Conservation (phyloP, 2,329 filamentous ascomycete species). For the Coniochaeta pulveracea region DNA sequence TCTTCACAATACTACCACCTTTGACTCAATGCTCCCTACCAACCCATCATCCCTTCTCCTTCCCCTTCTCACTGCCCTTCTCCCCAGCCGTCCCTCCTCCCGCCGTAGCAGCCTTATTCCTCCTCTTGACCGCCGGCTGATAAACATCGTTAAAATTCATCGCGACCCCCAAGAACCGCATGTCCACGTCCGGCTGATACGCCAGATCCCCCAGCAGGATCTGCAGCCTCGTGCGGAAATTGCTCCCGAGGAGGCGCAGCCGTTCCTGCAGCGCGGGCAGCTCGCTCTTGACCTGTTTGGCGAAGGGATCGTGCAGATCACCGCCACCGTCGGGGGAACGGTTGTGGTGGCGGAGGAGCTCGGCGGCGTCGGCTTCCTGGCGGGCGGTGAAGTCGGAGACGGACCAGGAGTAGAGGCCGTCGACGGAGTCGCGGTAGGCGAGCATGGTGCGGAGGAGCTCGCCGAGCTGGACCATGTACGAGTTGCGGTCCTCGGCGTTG, state of each 20-base stretch:
- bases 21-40: not conserved
- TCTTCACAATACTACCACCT: too few species aligned
- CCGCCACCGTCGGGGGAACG: conserved; percentile 15
- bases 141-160: conserved; percentile 99
- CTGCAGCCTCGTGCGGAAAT: conserved; percentile 70
- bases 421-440: conserved; percentile 82
- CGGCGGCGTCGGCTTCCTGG: conserved; percentile 74
- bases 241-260: conserved; percentile 57
- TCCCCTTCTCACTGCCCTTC: too few species aligned
- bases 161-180: conserved; percentile 88
- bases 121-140: conserved; percentile 60
- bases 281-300: conserved; percentile 43
- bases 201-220: conserved; percentile 79
- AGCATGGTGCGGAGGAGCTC: conserved; percentile 93
- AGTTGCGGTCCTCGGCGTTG: conserved; percentile 52
- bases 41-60: not conserved
- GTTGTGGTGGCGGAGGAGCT: conserved; percentile 53
- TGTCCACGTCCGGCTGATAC: conserved; percentile 88
- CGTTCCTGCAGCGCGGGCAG: conserved; percentile 67
- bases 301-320: conserved; percentile 8
- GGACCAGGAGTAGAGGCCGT: conserved; percentile 88
- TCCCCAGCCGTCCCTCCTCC: conserved; percentile 3
- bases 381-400: conserved; percentile 86
- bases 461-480: conserved; percentile 83
- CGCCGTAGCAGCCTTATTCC: conserved; percentile 28